phyloP scores from a whole-genome alignment of 345 rosid genomes.

The Ailanthus altissimus region DNA sequence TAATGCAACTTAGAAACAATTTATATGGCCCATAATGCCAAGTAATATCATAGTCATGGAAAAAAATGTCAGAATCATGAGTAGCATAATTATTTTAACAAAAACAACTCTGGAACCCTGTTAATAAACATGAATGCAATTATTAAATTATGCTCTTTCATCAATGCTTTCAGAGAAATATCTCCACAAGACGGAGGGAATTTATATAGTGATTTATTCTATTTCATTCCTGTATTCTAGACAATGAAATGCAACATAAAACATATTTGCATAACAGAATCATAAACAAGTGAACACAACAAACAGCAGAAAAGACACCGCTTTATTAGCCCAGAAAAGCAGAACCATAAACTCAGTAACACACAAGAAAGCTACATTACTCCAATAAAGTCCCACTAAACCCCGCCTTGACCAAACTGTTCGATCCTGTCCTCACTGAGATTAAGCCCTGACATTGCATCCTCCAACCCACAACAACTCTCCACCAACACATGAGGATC shows the following conservation, averaged over 20 bases:
- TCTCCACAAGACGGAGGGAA: neutral
- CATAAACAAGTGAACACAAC: neutral
- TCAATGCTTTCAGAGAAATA: neutral
- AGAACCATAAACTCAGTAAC: neutral
- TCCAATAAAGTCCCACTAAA: constrained; percentile 18
- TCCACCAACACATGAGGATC: constrained; percentile 61
- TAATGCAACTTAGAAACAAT: neutral
- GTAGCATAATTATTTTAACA: neutral
- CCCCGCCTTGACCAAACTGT: constrained; percentile 26
- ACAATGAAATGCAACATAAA: constrained; percentile 11
- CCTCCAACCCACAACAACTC: constrained; percentile 46
- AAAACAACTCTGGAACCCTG: neutral
- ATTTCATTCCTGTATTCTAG: neutral
- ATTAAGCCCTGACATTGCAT: constrained; percentile 36
- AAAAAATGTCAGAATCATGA: neutral
- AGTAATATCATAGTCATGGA: neutral
- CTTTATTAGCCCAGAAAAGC: constrained; percentile 7
- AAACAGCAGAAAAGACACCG: neutral
- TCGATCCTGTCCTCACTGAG: constrained; percentile 47
- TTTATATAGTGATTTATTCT: neutral
- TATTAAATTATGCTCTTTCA: neutral
- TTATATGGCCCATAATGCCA: neutral
- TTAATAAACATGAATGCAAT: neutral
- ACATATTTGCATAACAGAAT: neutral
- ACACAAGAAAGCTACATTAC: constrained; percentile 18